These are phyloP conservation scores for Kalanchoe fedtschenkoi DNA, from an alignment of 164 flowering plant species.

Conservation along the genomic window DNA sequence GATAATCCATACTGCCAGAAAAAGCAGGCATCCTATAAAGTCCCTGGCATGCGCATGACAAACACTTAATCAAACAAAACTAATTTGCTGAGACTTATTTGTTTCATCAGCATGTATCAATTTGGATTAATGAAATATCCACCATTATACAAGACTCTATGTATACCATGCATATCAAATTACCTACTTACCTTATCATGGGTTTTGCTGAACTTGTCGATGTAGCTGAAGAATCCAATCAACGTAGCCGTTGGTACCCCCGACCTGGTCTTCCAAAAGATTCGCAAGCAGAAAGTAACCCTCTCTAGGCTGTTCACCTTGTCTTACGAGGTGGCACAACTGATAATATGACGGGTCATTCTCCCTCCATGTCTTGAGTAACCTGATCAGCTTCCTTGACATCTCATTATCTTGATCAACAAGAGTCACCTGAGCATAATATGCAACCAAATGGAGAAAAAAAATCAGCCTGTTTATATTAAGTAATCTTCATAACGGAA, in stretches of 20 bases:
- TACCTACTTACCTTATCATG: slow-evolving; percentile 20
- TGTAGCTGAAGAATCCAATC: slow-evolving; percentile 81
- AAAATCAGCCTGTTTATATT: not conserved
- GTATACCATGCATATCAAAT: not conserved
- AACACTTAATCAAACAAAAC: too few species aligned
- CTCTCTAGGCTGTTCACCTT: slow-evolving; percentile 95
- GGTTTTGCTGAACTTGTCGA: slow-evolving; percentile 75
- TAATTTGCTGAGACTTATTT: too few species aligned
- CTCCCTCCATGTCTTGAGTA: slow-evolving; percentile 51
- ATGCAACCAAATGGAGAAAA: slow-evolving; percentile 5
- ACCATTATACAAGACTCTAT: not conserved
- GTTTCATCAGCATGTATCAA: too few species aligned
- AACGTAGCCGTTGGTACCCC: slow-evolving; percentile 61
- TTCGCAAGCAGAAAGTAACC: slow-evolving; percentile 63
- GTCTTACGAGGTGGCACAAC: slow-evolving; percentile 70
- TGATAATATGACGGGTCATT: slow-evolving; percentile 60
- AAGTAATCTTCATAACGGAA: not conserved
- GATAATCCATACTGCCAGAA: not conserved
- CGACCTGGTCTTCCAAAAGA: slow-evolving; percentile 74
- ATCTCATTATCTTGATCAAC: slow-evolving; percentile 50
- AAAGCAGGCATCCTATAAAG: not conserved
- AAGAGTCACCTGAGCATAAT: slow-evolving; percentile 38
- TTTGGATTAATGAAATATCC: too few species aligned
- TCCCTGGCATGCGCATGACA: too few species aligned
- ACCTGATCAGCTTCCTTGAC: slow-evolving; percentile 51